Conservation (phyloP, 352 stramenopile genomes). For the Phytopythium delawarense region DNA sequence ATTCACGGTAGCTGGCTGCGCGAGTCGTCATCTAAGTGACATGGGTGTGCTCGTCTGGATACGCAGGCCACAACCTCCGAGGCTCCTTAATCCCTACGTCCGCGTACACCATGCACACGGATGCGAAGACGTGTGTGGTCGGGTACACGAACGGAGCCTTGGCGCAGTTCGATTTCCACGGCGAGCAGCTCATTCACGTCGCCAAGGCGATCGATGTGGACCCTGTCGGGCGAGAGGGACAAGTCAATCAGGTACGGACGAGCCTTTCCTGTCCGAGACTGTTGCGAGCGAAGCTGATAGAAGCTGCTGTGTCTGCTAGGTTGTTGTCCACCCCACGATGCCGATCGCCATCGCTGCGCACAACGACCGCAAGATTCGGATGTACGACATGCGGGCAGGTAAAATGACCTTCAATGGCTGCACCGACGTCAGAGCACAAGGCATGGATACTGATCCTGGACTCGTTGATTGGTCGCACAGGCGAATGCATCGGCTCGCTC, state of each 20-base stretch:
- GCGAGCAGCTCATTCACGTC: conserved; percentile 76
- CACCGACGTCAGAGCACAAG: not conserved
- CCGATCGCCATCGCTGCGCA: conserved; percentile 77
- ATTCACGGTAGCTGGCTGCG: not conserved
- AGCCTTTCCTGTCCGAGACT: not conserved
- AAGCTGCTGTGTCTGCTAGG: conserved; percentile 12
- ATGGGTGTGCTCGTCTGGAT: not conserved
- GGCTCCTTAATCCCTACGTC: conserved; percentile 68
- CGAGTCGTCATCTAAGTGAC: not conserved
- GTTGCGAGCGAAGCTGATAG: conserved; percentile 1
- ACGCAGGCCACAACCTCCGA: conserved; percentile 34
- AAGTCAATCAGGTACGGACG: conserved; percentile 70
- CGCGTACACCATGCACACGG: conserved; percentile 62
- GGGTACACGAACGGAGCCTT: conserved; percentile 71
- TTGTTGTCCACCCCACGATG: conserved; percentile 79
- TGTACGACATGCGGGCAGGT: conserved; percentile 86
- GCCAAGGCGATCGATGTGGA: conserved; percentile 66
- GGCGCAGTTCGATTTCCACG: conserved; percentile 72
- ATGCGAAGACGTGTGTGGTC: conserved; percentile 77
- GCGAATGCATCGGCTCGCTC: conserved; percentile 72
- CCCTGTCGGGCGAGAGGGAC: conserved; percentile 42
- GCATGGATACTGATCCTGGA: not conserved
- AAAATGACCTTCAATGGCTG: not conserved
- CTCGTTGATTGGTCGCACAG: conserved; percentile 5
- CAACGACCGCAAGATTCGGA: conserved; percentile 76